phyloP scores from a whole-genome alignment of 192 early-diverging fungal genomes.

The Entomortierella parvispora region DNA sequence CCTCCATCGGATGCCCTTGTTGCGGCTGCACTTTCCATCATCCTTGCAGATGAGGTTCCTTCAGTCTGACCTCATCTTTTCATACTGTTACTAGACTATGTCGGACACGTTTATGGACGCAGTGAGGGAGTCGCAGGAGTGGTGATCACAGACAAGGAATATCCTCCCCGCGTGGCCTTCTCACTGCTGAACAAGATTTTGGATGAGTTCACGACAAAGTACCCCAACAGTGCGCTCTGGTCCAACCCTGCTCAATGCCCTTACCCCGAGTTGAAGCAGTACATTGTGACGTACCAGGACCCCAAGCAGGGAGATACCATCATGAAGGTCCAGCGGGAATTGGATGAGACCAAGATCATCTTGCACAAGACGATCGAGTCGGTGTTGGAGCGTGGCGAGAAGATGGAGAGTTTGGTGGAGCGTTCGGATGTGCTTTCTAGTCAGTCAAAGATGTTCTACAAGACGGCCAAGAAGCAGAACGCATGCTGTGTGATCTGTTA shows the following conservation, averaged over 20 bases:
- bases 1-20: not conserved
- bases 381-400: slow-evolving; percentile 88
- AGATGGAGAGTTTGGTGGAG: slow-evolving; percentile 88
- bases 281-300: slow-evolving; percentile 88
- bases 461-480: slow-evolving; percentile 90
- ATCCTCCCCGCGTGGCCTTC: slow-evolving; percentile 90
- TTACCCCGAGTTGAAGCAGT: slow-evolving; percentile 79
- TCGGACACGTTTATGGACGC: slow-evolving; percentile 83
- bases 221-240: slow-evolving; percentile 54
- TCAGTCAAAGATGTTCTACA: slow-evolving; percentile 97
- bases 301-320: slow-evolving; percentile 92
- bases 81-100: slow-evolving; percentile 66
- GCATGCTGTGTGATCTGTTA: slow-evolving; percentile 75
- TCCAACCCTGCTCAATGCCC: slow-evolving; percentile 37
- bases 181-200: slow-evolving; percentile 84
- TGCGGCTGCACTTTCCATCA: not conserved
- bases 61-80: slow-evolving; percentile 9
- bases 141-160: slow-evolving; percentile 87
- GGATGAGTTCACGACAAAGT: slow-evolving; percentile 85
- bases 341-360: slow-evolving; percentile 97
- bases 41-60: not conserved
- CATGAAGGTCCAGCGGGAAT: slow-evolving; percentile 92
- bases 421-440: slow-evolving; percentile 83
- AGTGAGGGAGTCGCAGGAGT: slow-evolving; percentile 77
- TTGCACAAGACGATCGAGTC: slow-evolving; percentile 95